Conservation (phyloP, 148 eudicot species). For the Persicaria tinctoria region DNA sequence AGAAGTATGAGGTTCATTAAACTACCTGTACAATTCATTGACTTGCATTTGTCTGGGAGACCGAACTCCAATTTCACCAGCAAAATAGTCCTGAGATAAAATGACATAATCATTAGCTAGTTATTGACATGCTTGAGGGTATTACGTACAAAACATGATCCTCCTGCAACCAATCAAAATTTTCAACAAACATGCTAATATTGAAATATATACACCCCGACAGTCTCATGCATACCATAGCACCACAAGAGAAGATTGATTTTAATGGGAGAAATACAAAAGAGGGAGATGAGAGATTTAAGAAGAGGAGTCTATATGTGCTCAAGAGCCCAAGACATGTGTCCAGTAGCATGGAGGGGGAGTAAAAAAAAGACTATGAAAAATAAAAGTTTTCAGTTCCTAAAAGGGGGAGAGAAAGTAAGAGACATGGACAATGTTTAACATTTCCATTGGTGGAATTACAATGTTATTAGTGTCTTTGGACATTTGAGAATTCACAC, state of each 20-base stretch:
- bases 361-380: too few relatives aligned
- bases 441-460: conserved; percentile 59
- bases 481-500: not conserved
- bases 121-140: not conserved
- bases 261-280: not conserved
- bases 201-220: not conserved
- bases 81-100: conserved; percentile 72
- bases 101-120: not conserved
- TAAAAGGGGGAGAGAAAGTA: not conserved
- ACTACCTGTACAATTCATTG: conserved; percentile 69
- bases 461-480: not conserved
- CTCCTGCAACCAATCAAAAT: not conserved
- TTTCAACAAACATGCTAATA: not conserved
- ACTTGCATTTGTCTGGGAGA: conserved; percentile 93
- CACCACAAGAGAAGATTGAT: not conserved
- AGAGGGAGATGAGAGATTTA: not conserved
- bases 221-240: not conserved
- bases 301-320: not conserved
- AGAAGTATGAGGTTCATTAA: not conserved
- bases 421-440: conserved; percentile 7
- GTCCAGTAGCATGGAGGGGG: too few relatives aligned
- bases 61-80: conserved; percentile 93
- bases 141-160: not conserved
- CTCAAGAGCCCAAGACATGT: not conserved
- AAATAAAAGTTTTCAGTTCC: not conserved